These are phyloP conservation scores for Rhododendron vialii DNA, from an alignment of 148 eudicot species.

Conservation along the genomic window DNA sequence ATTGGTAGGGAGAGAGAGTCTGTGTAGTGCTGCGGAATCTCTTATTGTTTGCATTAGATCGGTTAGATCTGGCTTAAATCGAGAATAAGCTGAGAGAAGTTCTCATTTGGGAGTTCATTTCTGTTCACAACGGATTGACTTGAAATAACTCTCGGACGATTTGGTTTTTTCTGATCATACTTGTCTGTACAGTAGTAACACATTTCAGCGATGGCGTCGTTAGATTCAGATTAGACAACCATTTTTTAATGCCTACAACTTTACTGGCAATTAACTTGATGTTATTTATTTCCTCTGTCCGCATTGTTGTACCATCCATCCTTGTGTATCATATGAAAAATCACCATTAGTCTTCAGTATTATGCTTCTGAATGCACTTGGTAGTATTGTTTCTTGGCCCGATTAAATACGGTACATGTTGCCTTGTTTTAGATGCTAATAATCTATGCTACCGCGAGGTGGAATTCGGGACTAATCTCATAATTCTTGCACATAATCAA, in stretches of 20 bases:
- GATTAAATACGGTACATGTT: neutral
- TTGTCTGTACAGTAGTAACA: neutral
- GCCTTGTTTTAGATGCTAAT: neutral
- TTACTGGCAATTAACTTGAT: neutral
- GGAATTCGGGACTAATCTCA: neutral
- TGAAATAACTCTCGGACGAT: neutral
- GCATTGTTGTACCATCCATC: neutral
- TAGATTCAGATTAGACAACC: neutral
- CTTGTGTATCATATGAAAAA: neutral
- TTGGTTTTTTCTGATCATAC: neutral
- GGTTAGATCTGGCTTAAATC: conserved; percentile 11
- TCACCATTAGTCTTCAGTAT: neutral
- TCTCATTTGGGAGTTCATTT: neutral
- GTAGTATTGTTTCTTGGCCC: neutral
- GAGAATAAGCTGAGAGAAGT: neutral
- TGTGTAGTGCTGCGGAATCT: conserved; percentile 41
- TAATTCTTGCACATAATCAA: neutral
- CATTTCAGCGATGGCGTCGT: neutral
- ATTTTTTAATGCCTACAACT: neutral
- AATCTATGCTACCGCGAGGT: neutral
- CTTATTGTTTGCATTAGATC: conserved; percentile 44
- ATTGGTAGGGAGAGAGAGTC: conserved; percentile 51
- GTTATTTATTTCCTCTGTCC: neutral
- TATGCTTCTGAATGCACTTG: neutral
- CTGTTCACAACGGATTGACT: neutral